Evolutionary conservation across 805 yeast genomes (phyloP).

Genomic region (Vanderwaltozyma polyspora): DNA sequence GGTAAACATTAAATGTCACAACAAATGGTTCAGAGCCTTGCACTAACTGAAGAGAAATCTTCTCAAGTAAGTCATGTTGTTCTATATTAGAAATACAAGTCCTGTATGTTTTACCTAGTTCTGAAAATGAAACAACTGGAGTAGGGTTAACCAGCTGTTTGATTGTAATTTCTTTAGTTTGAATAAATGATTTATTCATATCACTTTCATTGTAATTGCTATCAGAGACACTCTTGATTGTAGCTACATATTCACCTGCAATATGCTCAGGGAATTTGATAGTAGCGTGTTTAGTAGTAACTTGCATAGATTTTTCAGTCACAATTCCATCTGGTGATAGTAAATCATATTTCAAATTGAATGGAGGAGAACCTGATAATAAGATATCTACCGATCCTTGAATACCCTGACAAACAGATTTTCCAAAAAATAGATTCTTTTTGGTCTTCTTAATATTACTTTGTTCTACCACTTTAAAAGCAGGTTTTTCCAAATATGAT

Average conservation of each 20-base stretch:
- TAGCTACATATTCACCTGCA: slow-evolving; percentile 53
- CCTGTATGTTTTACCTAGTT: slow-evolving; percentile 37
- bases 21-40: slow-evolving; percentile 53
- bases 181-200: slow-evolving; percentile 5
- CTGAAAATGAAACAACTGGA: slow-evolving; percentile 49
- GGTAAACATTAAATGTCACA: slow-evolving; percentile 45
- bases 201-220: slow-evolving; percentile 41
- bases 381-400: slow-evolving; percentile 40
- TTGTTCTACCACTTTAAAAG: slow-evolving; percentile 29
- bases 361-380: slow-evolving; percentile 53
- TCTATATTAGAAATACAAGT: slow-evolving; percentile 35
- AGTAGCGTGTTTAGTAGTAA: slow-evolving; percentile 41
- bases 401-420: slow-evolving; percentile 37
- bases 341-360: slow-evolving; percentile 56
- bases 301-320: slow-evolving; percentile 32
- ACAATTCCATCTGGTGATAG: slow-evolving; percentile 43
- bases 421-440: slow-evolving; percentile 23
- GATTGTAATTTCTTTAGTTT: slow-evolving; percentile 29
- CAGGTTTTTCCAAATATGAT: slow-evolving; percentile 36
- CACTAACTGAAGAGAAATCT: slow-evolving; percentile 42
- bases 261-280: slow-evolving; percentile 33
- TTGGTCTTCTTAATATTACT: slow-evolving; percentile 15
- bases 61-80: slow-evolving; percentile 29
- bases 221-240: slow-evolving; percentile 55
- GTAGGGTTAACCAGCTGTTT: slow-evolving; percentile 44